Conservation (phyloP, 352 stramenopile species). For the Pythium chondricola region DNA sequence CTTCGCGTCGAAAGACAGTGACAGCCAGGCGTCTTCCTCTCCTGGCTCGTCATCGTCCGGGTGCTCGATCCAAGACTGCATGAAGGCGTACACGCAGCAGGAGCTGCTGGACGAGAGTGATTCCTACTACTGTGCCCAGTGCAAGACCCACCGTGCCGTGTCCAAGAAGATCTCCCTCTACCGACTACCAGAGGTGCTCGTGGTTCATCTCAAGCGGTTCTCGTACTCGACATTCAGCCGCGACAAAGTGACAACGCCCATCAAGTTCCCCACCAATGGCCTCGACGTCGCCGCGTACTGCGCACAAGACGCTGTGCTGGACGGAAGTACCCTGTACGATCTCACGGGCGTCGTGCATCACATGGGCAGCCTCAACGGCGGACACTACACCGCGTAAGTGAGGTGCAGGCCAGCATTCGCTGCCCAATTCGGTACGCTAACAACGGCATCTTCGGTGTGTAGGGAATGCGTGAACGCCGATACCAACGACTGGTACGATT, state of each 20-base stretch:
- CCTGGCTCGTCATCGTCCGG: conserved; percentile 7
- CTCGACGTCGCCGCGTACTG: conserved; percentile 73
- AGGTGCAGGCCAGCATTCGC: no score
- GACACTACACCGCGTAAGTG: conserved; percentile 80
- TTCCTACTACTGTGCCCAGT: conserved; percentile 68
- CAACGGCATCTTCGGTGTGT: background rate
- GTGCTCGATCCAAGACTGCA: conserved; percentile 56
- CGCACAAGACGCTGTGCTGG: conserved; percentile 52
- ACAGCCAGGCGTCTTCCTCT: background rate
- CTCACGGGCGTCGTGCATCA: conserved; percentile 76
- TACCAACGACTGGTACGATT: conserved; percentile 73
- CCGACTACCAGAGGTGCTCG: conserved; percentile 70
- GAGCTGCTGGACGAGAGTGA: conserved; percentile 58
- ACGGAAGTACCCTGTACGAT: conserved; percentile 69
- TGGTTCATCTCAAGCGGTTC: conserved; percentile 89
- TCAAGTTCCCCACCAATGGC: conserved; percentile 48
- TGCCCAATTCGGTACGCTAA: no score
- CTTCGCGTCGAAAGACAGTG: conserved; percentile 5
- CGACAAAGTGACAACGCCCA: conserved; percentile 67
- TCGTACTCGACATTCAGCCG: conserved; percentile 69
- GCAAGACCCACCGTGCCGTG: conserved; percentile 61
- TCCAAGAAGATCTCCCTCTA: conserved; percentile 77
- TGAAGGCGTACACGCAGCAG: conserved; percentile 66
- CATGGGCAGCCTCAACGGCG: conserved; percentile 65
- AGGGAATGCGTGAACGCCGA: conserved; percentile 67